Evolutionary conservation across 768 basidiomycete genomes (phyloP), one percentile per base, ranked within the genome.

Genomic region (Phlebiopsis flavidoalba): DNA sequence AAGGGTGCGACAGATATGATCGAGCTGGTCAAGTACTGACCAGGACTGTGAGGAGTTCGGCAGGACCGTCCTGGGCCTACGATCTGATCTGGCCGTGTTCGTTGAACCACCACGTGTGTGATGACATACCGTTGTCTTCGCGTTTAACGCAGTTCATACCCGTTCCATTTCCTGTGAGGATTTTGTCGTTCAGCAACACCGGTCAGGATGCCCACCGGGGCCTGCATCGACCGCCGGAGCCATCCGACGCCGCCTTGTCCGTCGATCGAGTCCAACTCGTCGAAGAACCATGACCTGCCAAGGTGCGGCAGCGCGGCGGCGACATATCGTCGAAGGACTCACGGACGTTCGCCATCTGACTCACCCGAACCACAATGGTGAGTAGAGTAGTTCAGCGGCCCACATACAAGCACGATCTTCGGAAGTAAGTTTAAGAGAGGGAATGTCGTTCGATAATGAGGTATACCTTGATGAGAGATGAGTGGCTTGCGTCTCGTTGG

Each of bases 241-340:
- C 84, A 63, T 97, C 97, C n/a, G n/a, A 76, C 97, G 93, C 57
- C n/a, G 95, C 85, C 79, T 98, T 98, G n/a, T n/a, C n/a, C 50
- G 97, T n/a, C 97, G 69, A 99, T 98, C 15, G 96, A 97, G 74
- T 99, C 97, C 73, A 99, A 81, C 75, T 99, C 97, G 69, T 99
- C 97, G 77, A 99, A 99, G 91, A 99, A 99, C n/a, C 94, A 99
- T 97, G 67, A 99, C 97, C 72, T n/a, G n/a, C n/a, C 97, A 98
- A 58, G 97, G 97, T 26, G 97, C 96, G 8, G 97, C 97, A 17
- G 97, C 97, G 67, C 97, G 93, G n/a, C n/a, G 33, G 97, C 97
- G n/a, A n/a, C n/a, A n/a, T n/a, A 78, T 98, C 98, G 84, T 99
- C 97, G 76, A 99, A 99, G 64, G 98, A 94, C 67, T 98, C 96